Conservation (phyloP, 2,329 filamentous ascomycete species). For the Verticillium nubilum region DNA sequence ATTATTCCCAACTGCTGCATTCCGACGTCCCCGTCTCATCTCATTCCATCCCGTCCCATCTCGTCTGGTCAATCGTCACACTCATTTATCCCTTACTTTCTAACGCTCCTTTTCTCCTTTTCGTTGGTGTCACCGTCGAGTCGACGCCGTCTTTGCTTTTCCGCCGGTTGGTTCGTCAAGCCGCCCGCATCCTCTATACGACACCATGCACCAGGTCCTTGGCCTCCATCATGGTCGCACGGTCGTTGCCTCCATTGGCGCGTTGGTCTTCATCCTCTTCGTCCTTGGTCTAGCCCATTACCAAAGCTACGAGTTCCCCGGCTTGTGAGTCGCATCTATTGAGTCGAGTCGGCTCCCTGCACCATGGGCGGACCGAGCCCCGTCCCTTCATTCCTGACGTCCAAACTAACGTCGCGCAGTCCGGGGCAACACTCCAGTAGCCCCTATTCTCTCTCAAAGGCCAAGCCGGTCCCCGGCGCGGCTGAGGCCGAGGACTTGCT, state of each 20-base stretch:
- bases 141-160: too few relatives aligned
- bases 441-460: conserved; percentile 12
- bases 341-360: not conserved
- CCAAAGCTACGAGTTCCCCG: conserved; percentile 18
- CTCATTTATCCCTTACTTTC: too few relatives aligned
- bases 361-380: not conserved
- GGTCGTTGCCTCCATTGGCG: conserved; percentile 20
- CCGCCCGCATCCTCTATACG: too few relatives aligned
- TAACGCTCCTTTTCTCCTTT: too few relatives aligned
- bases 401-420: not conserved
- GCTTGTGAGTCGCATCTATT: conserved; percentile 10
- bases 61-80: too few relatives aligned
- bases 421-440: not conserved
- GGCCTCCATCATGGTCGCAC: conserved; percentile 4
- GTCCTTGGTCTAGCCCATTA: conserved; percentile 26
- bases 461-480: conserved; percentile 7
- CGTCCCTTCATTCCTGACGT: not conserved
- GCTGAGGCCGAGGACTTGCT: not conserved
- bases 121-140: too few relatives aligned
- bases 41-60: too few relatives aligned
- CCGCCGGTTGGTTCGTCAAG: too few relatives aligned
- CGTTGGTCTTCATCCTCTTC: conserved; percentile 24
- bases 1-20: too few relatives aligned
- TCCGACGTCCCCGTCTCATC: too few relatives aligned
- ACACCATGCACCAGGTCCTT: not conserved